Conservation (phyloP, 352 stramenopile genomes). For the Phytophthora constricta region DNA sequence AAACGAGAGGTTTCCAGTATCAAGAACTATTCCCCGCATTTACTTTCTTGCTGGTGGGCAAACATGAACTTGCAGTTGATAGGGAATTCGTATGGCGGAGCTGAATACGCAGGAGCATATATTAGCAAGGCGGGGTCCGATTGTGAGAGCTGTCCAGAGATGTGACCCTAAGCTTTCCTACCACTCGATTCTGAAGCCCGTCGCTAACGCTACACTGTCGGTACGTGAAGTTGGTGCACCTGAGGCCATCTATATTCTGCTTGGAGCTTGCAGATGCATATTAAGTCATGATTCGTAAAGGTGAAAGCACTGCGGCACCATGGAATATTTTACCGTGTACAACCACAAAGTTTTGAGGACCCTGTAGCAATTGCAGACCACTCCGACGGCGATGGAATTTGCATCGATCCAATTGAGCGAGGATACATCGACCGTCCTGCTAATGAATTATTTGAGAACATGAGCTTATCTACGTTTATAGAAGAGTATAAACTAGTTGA, state of each 20-base stretch:
- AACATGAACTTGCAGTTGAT: slow-evolving; percentile 36
- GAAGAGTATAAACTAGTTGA: slow-evolving; percentile 2
- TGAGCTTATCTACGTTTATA: neutral
- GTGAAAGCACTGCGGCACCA: slow-evolving; percentile 4
- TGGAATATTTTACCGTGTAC: slow-evolving; percentile 4
- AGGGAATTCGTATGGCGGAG: slow-evolving; percentile 28
- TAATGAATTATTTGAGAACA: neutral
- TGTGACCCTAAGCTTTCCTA: neutral
- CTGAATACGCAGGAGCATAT: slow-evolving; percentile 34
- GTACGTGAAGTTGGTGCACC: neutral
- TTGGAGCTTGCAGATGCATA: slow-evolving; percentile 3
- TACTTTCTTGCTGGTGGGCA: slow-evolving; percentile 1
- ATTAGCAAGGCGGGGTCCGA: slow-evolving; percentile 21
- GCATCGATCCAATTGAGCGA: slow-evolving; percentile 2
- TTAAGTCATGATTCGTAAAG: slow-evolving; percentile 8
- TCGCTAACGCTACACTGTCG: neutral
- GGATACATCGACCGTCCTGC: slow-evolving; percentile 7
- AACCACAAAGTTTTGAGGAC: neutral
- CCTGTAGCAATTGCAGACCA: neutral
- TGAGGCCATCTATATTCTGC: neutral
- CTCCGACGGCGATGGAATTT: neutral
- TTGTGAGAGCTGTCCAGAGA: slow-evolving; percentile 11
- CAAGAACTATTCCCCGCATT: slow-evolving; percentile 7
- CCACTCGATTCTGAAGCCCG: neutral
- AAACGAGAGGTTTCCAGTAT: slow-evolving; percentile 2